phyloP scores from a whole-genome alignment of 495 filamentous ascomycete species.

The Cladorrhinum samala region DNA sequence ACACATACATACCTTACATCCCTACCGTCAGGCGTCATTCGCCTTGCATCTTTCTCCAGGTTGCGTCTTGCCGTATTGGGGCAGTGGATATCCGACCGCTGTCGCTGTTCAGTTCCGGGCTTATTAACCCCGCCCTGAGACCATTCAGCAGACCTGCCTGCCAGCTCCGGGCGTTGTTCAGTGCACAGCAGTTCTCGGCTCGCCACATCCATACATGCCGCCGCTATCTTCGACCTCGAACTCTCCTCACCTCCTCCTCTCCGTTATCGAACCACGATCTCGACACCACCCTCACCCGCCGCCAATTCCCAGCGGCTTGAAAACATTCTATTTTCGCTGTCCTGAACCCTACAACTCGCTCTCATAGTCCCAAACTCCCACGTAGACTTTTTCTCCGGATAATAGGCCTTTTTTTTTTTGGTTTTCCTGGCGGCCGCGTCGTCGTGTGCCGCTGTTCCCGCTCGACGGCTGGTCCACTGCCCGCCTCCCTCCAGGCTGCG shows the following conservation, averaged over 20 bases:
- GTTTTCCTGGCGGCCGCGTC: not conserved
- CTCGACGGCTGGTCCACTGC: not conserved
- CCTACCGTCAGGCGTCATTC: not conserved
- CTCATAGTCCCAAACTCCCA: not conserved
- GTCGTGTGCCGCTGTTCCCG: not conserved
- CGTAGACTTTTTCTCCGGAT: not conserved
- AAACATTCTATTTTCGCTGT: too few species aligned
- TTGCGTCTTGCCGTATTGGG: too few species aligned
- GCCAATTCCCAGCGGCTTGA: too few species aligned
- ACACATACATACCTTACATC: not conserved
- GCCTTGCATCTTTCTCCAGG: not conserved
- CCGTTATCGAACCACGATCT: not conserved
- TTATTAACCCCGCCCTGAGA: not conserved
- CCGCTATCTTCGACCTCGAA: conserved; percentile 10
- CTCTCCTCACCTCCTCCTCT: conserved; percentile 4
- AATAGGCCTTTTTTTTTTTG: not conserved
- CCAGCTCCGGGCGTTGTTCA: not conserved
- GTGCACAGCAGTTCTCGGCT: conserved; percentile 8
- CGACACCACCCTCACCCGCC: too few species aligned
- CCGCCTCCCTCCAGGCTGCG: not conserved
- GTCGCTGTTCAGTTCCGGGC: not conserved
- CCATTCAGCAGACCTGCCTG: not conserved
- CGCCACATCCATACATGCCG: conserved; percentile 21
- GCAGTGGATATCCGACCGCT: not conserved
- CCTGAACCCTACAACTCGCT: conserved; percentile 14